Evolutionary conservation across 495 filamentous ascomycete species (phyloP).

Genomic region (Entonaema liquescens): DNA sequence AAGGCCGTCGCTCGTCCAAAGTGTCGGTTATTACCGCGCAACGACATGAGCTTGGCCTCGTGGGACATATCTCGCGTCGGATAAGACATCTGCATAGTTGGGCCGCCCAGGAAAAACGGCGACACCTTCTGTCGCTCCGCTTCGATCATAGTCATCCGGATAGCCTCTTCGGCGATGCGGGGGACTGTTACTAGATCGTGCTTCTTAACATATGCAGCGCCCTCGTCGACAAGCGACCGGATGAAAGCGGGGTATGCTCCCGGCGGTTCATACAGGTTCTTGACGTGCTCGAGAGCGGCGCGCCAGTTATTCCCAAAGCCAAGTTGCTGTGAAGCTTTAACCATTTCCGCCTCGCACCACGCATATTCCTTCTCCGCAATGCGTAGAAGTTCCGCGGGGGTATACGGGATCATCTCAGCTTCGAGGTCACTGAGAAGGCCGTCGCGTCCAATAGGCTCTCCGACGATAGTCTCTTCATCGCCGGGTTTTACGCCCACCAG

Average conservation of each 20-base stretch:
- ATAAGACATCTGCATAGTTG: constrained; percentile 59
- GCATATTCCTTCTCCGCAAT: constrained; percentile 55
- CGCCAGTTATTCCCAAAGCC: constrained; percentile 50
- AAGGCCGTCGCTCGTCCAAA: constrained; percentile 62
- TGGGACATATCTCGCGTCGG: constrained; percentile 59
- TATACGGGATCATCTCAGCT: constrained; percentile 57
- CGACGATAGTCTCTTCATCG: constrained; percentile 56
- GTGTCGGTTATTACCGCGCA: constrained; percentile 62
- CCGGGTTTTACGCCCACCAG: constrained; percentile 53
- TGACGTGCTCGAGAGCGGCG: constrained; percentile 60
- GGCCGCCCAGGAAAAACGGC: constrained; percentile 64
- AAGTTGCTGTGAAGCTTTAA: constrained; percentile 48
- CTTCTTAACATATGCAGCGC: constrained; percentile 52
- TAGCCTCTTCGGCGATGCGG: constrained; percentile 55
- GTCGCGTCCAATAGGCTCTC: constrained; percentile 58
- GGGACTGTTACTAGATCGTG: constrained; percentile 63
- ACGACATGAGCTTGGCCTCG: constrained; percentile 59
- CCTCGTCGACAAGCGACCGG: constrained; percentile 51
- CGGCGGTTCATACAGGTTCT: constrained; percentile 59
- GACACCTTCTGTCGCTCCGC: constrained; percentile 57
- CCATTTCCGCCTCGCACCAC: constrained; percentile 56
- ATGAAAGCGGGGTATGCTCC: constrained; percentile 59
- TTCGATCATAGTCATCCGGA: constrained; percentile 63
- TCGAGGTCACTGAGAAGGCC: constrained; percentile 54
- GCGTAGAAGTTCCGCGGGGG: constrained; percentile 58